phyloP scores from a whole-genome alignment of 371 early-diverging fungal genomes.

The Mucor irregularis region DNA sequence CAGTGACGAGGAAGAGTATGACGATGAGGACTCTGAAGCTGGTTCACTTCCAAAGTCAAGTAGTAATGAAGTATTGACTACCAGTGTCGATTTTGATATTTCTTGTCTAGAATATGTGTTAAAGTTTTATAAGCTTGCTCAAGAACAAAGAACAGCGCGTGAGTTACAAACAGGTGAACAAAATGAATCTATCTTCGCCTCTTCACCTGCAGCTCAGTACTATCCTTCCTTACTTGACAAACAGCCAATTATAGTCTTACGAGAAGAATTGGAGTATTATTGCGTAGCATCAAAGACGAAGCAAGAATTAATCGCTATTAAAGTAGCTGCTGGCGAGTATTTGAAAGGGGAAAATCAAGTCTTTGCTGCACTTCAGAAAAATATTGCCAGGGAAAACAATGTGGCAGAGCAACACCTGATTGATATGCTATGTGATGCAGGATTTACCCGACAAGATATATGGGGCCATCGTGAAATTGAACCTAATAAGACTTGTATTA shows the following conservation, averaged over 20 bases:
- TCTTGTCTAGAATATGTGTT: slow-evolving; percentile 53
- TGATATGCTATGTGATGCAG: slow-evolving; percentile 80
- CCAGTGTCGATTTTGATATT: slow-evolving; percentile 60
- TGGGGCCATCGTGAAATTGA: slow-evolving; percentile 77
- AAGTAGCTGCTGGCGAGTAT: slow-evolving; percentile 60
- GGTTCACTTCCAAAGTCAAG: slow-evolving; percentile 3
- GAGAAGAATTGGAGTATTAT: slow-evolving; percentile 64
- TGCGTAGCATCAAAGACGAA: slow-evolving; percentile 37
- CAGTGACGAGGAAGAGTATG: slow-evolving; percentile 37
- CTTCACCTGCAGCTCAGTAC: slow-evolving; percentile 22
- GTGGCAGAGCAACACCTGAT: slow-evolving; percentile 78
- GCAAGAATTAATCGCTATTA: slow-evolving; percentile 38
- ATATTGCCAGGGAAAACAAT: slow-evolving; percentile 69
- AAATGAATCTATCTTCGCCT: slow-evolving; percentile 1
- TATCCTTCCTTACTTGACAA: slow-evolving; percentile 63
- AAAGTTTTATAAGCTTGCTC: slow-evolving; percentile 46
- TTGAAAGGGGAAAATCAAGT: slow-evolving; percentile 60
- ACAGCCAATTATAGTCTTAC: slow-evolving; percentile 62
- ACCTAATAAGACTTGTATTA: slow-evolving; percentile 58
- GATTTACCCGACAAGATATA: slow-evolving; percentile 62
- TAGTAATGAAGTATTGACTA: slow-evolving; percentile 41
- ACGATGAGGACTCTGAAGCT: slow-evolving; percentile 48
- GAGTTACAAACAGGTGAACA: slow-evolving; percentile 20
- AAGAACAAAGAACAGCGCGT: slow-evolving; percentile 8
- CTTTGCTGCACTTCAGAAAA: slow-evolving; percentile 69